Evolutionary conservation across 2,329 filamentous ascomycete species (phyloP).

Genomic region (Stagonosporopsis tanaceti): DNA sequence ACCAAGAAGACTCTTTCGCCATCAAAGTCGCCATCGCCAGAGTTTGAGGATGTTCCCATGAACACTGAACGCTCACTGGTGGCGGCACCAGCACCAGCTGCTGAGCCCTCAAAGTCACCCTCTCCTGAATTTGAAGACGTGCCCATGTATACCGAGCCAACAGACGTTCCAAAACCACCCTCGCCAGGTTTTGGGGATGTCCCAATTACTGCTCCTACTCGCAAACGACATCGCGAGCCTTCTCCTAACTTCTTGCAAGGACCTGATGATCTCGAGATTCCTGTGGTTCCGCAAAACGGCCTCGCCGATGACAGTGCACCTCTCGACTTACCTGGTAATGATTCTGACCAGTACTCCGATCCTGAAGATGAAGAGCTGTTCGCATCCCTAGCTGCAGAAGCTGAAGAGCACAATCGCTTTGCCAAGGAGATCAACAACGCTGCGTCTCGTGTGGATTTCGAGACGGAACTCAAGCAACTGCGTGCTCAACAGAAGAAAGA

Average conservation of each 20-base stretch:
- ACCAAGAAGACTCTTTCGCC: neutral
- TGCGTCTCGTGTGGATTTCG: slow-evolving; percentile 75
- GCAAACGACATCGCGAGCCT: slow-evolving; percentile 27
- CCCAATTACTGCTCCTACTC: slow-evolving; percentile 29
- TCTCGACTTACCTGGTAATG: slow-evolving; percentile 38
- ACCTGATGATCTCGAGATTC: slow-evolving; percentile 38
- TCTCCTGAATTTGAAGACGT: slow-evolving; percentile 63
- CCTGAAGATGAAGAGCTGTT: slow-evolving; percentile 92
- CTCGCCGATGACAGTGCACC: slow-evolving; percentile 40
- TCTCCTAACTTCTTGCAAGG: slow-evolving; percentile 38
- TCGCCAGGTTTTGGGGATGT: slow-evolving; percentile 63
- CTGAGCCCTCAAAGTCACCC: slow-evolving; percentile 47
- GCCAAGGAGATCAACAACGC: slow-evolving; percentile 84
- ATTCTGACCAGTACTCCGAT: slow-evolving; percentile 67
- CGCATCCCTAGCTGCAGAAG: slow-evolving; percentile 84
- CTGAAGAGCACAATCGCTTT: slow-evolving; percentile 92
- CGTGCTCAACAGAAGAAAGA: slow-evolving; percentile 97
- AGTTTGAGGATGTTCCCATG: slow-evolving; percentile 60
- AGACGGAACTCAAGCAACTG: slow-evolving; percentile 84
- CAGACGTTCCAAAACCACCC: slow-evolving; percentile 45
- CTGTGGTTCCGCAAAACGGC: slow-evolving; percentile 41
- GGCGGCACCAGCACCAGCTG: slow-evolving; percentile 8
- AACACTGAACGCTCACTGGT: slow-evolving; percentile 14
- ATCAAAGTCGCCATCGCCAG: slow-evolving; percentile 54
- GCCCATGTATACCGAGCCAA: slow-evolving; percentile 28